Percentiles rank a stretch among this genome's conserved stretches.
Conservation (phyloP, 768 basidiomycete species). For the Leccinellum luteum region DNA sequence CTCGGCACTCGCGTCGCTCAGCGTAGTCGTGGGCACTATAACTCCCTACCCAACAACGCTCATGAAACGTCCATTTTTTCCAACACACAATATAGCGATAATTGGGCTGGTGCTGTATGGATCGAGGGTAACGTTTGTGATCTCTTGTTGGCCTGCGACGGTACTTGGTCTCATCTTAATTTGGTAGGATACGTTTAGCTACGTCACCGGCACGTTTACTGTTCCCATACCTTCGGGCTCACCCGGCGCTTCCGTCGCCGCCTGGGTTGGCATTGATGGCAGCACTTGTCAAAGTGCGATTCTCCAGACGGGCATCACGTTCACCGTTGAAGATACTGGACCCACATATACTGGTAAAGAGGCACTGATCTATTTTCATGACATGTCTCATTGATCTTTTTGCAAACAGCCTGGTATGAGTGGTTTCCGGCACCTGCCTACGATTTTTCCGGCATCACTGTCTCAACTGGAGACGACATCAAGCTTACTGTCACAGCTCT, state of each 20-base stretch:
- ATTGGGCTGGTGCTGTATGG: slow-evolving; percentile 15
- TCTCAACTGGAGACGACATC: slow-evolving; percentile 11
- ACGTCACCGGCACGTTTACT: slow-evolving; percentile 10
- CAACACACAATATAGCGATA: neutral
- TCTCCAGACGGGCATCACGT: slow-evolving; percentile 6
- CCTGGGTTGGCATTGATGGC: slow-evolving; percentile 16
- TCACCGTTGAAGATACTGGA: neutral
- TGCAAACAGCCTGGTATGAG: slow-evolving; percentile 13
- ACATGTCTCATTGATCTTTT: neutral
- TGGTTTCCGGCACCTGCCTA: slow-evolving; percentile 2
- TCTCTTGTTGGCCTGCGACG: neutral
- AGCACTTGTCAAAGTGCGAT: neutral
- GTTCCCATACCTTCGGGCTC: slow-evolving; percentile 5
- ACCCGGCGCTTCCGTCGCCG: neutral
- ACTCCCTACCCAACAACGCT: neutral
- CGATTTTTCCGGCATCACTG: neutral
- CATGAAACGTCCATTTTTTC: neutral
- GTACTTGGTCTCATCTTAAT: neutral
- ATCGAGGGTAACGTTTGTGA: neutral
- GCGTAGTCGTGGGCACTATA: neutral
- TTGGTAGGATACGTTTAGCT: slow-evolving; percentile 4
- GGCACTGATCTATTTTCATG: too few relatives aligned
- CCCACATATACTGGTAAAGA: slow-evolving; percentile 2
- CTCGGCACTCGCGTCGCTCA: neutral
- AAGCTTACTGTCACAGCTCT: slow-evolving; percentile 1